Evolutionary conservation across 805 yeast species (phyloP).

Genomic region (Saccharomycopsis sp.): DNA sequence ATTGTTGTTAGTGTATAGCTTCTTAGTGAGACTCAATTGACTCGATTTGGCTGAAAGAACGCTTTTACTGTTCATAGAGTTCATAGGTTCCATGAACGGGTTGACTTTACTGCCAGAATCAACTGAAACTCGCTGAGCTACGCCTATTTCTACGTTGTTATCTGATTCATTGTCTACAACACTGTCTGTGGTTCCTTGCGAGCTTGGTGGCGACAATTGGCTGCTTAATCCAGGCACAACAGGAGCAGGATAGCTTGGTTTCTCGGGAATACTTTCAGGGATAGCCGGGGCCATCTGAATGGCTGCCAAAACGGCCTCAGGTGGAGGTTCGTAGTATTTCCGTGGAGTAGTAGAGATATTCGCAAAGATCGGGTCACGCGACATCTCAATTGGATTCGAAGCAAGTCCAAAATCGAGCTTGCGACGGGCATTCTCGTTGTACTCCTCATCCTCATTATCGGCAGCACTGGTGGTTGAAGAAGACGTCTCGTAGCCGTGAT

Average conservation of each 20-base stretch:
- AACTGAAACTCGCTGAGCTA: no score
- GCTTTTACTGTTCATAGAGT: not conserved
- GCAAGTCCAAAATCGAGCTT: conserved; percentile 13
- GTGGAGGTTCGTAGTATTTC: not conserved
- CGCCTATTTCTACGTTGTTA: not conserved
- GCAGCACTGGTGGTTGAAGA: not conserved
- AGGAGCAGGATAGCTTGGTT: not conserved
- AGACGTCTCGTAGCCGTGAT: not conserved
- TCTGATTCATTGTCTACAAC: not conserved
- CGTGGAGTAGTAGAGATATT: conserved; percentile 7
- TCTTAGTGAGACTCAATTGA: conserved; percentile 14
- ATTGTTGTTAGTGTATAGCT: conserved; percentile 1
- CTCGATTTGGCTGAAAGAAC: conserved; percentile 10
- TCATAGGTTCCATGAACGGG: not conserved
- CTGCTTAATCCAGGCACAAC: no score
- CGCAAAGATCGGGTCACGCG: conserved; percentile 21
- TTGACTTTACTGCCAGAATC: not conserved
- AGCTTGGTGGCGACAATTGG: not conserved
- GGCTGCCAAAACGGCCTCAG: not conserved
- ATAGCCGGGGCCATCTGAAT: not conserved
- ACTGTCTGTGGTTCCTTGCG: not conserved
- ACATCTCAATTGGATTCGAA: conserved; percentile 20
- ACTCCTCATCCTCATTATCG: not conserved
- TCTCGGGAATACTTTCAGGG: not conserved
- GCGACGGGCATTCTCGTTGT: not conserved